Percentiles rank a stretch among this genome's conserved stretches.
phyloP scores from a whole-genome alignment of 345 rosid genomes.

The Ceriops zippeliana region DNA sequence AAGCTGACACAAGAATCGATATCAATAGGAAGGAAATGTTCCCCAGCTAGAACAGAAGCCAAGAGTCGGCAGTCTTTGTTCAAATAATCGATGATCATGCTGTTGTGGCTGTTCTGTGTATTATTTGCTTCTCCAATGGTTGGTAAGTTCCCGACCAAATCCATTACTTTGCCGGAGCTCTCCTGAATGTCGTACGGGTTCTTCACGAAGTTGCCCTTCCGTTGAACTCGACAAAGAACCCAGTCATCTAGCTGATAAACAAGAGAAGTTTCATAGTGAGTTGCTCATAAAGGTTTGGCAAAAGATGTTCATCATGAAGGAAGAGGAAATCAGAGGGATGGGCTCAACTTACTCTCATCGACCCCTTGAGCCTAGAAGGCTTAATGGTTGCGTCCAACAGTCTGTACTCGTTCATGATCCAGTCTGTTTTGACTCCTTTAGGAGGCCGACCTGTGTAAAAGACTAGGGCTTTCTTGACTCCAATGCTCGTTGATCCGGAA shows the following conservation, averaged over 20 bases:
- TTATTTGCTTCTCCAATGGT: slow-evolving; percentile 9
- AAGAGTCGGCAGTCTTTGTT: slow-evolving; percentile 37
- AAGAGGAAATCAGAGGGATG: not conserved
- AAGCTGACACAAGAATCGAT: slow-evolving; percentile 19
- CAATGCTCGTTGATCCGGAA: slow-evolving; percentile 43
- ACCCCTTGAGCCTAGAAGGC: slow-evolving; percentile 42
- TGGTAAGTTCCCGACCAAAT: slow-evolving; percentile 5
- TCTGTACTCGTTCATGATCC: slow-evolving; percentile 57
- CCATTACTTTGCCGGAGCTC: slow-evolving; percentile 11
- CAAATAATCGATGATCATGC: slow-evolving; percentile 34
- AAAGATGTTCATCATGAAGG: not conserved
- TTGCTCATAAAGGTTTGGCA: not conserved
- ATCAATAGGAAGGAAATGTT: slow-evolving; percentile 27
- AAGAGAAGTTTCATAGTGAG: not conserved
- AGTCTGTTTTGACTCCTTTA: slow-evolving; percentile 46
- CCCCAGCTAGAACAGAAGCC: slow-evolving; percentile 37
- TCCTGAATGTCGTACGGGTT: slow-evolving; percentile 16
- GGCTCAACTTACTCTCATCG: slow-evolving; percentile 56
- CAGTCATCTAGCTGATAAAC: slow-evolving; percentile 47
- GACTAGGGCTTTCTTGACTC: slow-evolving; percentile 52
- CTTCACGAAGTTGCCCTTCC: slow-evolving; percentile 23
- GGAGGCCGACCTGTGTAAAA: slow-evolving; percentile 48
- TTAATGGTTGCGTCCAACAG: slow-evolving; percentile 28
- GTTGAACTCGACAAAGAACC: slow-evolving; percentile 54
- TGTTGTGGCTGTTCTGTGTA: slow-evolving; percentile 8